Conservation (phyloP, 2,329 filamentous ascomycete species). For the Ambrosiella xylebori region DNA sequence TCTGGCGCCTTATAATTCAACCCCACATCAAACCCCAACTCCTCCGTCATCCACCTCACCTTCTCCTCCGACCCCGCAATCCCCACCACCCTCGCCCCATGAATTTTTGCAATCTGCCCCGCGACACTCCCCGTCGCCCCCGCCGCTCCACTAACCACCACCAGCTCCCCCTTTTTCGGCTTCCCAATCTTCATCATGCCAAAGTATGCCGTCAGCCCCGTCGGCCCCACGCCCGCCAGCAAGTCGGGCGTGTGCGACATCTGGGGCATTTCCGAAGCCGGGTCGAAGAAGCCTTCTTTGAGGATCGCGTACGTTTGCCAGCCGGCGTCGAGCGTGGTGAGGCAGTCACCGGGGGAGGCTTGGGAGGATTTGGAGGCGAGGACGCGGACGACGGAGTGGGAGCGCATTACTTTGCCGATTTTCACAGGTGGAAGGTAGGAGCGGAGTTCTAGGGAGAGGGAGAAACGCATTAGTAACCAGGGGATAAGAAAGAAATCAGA, state of each 20-base stretch:
- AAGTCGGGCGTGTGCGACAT: conserved; percentile 36
- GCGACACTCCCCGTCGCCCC: conserved; percentile 63
- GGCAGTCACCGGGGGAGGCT: conserved; percentile 39
- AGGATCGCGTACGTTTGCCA: conserved; percentile 53
- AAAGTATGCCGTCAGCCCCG: conserved; percentile 60
- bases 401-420: conserved; percentile 53
- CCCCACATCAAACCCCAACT: conserved; percentile 49
- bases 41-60: conserved; percentile 44
- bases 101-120: conserved; percentile 62
- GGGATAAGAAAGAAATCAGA: not conserved
- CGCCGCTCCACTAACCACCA: conserved; percentile 62
- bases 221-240: conserved; percentile 45
- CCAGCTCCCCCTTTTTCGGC: conserved; percentile 51
- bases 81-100: conserved; percentile 44
- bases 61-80: conserved; percentile 51
- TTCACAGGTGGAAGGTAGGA: conserved; percentile 53
- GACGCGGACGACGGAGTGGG: conserved; percentile 41
- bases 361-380: conserved; percentile 39
- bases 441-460: conserved; percentile 22
- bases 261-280: conserved; percentile 24
- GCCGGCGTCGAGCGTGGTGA: conserved; percentile 32
- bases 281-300: conserved; percentile 31
- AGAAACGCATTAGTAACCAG: not conserved
- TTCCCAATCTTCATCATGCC: conserved; percentile 53
- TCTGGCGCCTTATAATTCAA: conserved; percentile 52